Evolutionary conservation across 352 stramenopile species (phyloP).

Genomic region (Phytophthora ohioensis): DNA sequence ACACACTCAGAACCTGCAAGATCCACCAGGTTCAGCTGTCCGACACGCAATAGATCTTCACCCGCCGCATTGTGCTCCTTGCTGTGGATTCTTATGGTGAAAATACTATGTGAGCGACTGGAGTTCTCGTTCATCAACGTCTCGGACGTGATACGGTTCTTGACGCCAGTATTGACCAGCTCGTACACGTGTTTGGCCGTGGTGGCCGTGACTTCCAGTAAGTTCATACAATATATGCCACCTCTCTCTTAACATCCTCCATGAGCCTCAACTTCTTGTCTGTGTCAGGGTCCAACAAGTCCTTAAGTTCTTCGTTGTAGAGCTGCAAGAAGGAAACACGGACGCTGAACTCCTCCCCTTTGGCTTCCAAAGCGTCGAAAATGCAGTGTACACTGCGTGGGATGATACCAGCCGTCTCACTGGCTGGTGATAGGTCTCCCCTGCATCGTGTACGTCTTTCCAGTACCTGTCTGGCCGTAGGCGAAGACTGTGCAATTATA

Average conservation of each 20-base stretch:
- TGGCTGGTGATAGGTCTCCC: slow-evolving; percentile 87
- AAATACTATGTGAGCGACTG: slow-evolving; percentile 98
- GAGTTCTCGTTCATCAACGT: slow-evolving; percentile 97
- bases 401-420: slow-evolving; percentile 95
- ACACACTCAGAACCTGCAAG: slow-evolving; percentile 97
- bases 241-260: slow-evolving; percentile 88
- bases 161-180: slow-evolving; percentile 89
- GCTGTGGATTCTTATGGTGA: slow-evolving; percentile 97
- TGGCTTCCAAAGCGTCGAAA: slow-evolving; percentile 94
- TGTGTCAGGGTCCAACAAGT: slow-evolving; percentile 87
- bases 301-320: slow-evolving; percentile 98
- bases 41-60: slow-evolving; percentile 90
- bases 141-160: slow-evolving; percentile 93
- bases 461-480: slow-evolving; percentile 97
- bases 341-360: slow-evolving; percentile 93
- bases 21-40: slow-evolving; percentile 98
- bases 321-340: slow-evolving; percentile 98
- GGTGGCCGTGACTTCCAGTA: slow-evolving; percentile 89
- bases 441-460: slow-evolving; percentile 99
- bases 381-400: slow-evolving; percentile 94
- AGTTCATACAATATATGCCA: slow-evolving; percentile 90
- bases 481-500: slow-evolving; percentile 98
- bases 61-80: slow-evolving; percentile 91
- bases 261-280: slow-evolving; percentile 90
- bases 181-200: slow-evolving; percentile 87